Evolutionary conservation across 306 rosid species (phyloP), one percentile per base, ranked within the genome.

Genomic region (Arachis hypogaea): DNA sequence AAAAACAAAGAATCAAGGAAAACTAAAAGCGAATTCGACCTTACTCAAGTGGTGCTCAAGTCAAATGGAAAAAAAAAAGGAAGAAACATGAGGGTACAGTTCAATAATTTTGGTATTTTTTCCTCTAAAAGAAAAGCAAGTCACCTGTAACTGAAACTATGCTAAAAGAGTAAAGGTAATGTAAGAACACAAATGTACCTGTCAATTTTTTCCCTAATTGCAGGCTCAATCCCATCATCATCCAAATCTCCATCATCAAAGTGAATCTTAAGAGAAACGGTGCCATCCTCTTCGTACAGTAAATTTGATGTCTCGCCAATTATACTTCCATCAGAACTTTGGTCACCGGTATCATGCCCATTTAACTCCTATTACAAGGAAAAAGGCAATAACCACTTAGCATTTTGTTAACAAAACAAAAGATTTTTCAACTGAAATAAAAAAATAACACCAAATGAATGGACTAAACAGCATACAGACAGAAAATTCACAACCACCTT

Each of bases 201-300:
- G 82, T 94, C 99, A 78, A 92, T 91, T 85, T 88, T 85, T 84
- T 90, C 99, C 84, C 84, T 85, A 73, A 89, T 74, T 9, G 90
- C 96, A 4, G 99, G 97, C 88, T 92, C 97, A 3, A 94, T 82
- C 79, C 85, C 99, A 66, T 94, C 28, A 22, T 22, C 98, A 55
- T 94, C 90, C 51, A 85, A 63, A 83, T 89, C 95, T 63, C 77
- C 91, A 60, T 87, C 99, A 68, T 90, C 96, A 11, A 83, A 84
- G 46, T 92, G 96, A 28, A 59, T 68, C 81, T 78, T 87, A 51
- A 76, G 65, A 72, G 80, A 44, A 69, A 46, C 82, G 42, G 59
- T 29, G 2, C 41, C 79, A 50, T 83, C 73, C 52, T 86, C 82
- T 33, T 78, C 65, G 73, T 80, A 79, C 57, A 56, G 88, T 72